A percentile compares a stretch with the other conserved stretches of the same genome.
phyloP scores from a whole-genome alignment of 768 basidiomycete genomes.

The Amanita subjunquillea region DNA sequence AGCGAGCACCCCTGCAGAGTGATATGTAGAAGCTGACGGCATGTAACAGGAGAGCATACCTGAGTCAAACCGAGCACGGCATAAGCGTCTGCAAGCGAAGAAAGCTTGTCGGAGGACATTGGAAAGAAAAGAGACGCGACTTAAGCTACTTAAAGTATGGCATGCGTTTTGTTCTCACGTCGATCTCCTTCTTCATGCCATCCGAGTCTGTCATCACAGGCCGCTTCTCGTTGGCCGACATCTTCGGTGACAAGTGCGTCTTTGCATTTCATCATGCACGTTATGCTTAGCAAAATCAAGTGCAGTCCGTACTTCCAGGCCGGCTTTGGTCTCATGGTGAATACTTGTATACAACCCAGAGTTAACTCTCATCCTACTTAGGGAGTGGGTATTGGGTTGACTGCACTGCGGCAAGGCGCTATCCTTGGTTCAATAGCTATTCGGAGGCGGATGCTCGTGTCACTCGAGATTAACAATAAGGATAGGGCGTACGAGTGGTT shows the following conservation, averaged over 20 bases:
- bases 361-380: conserved; percentile 18
- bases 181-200: conserved; percentile 6
- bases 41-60: conserved; percentile 20
- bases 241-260: conserved; percentile 62
- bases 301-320: conserved; percentile 94
- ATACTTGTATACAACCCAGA: neutral
- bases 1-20: conserved; percentile 41
- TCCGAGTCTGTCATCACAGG: conserved; percentile 4
- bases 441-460: conserved; percentile 84
- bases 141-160: conserved; percentile 14
- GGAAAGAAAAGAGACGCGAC: conserved; percentile 5
- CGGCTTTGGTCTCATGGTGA: conserved; percentile 90
- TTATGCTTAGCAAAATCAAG: conserved; percentile 21
- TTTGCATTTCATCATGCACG: conserved; percentile 4
- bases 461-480: conserved; percentile 92
- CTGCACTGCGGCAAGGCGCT: conserved; percentile 60
- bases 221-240: conserved; percentile 23
- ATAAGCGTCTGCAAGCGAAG: conserved; percentile 23
- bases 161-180: conserved; percentile 1
- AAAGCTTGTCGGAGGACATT: conserved; percentile 7
- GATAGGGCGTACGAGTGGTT: conserved; percentile 97
- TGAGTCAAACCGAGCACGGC: conserved; percentile 41
- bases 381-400: conserved; percentile 87
- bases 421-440: conserved; percentile 65
- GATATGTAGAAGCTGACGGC: conserved; percentile 4